phyloP scores from a whole-genome alignment of 257 asterid genomes.

The Nicotiana undulata region DNA sequence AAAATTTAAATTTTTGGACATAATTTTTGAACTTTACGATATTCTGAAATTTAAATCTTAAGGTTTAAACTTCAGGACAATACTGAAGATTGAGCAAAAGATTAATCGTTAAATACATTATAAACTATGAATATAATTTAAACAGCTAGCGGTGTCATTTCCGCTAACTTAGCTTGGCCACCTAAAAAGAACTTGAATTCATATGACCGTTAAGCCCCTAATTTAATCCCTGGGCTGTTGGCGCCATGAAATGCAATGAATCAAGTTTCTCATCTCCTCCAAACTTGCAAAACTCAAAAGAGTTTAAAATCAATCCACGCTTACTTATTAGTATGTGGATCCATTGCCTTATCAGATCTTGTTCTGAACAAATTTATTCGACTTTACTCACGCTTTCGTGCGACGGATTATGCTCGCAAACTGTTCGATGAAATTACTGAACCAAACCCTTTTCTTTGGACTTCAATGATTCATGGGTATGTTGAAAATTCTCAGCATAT shows the following conservation, averaged over 20 bases:
- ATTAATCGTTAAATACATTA: too few species aligned
- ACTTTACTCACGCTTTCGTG: not conserved
- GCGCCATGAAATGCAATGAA: conserved; percentile 16
- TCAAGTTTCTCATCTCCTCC: conserved; percentile 7
- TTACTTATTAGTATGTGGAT: not conserved
- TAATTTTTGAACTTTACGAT: too few species aligned
- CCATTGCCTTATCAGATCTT: conserved; percentile 10
- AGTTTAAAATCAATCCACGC: not conserved
- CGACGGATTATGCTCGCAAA: not conserved
- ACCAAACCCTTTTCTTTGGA: conserved; percentile 7
- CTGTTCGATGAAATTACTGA: conserved; percentile 17
- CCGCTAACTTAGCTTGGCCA: too few species aligned
- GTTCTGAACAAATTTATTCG: not conserved
- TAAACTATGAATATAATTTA: too few species aligned
- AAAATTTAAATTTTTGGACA: too few species aligned
- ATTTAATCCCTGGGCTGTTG: not conserved
- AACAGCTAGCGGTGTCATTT: too few species aligned
- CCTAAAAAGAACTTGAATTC: not conserved
- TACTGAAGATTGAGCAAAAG: too few species aligned
- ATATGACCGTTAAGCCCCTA: not conserved
- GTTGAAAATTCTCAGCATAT: conserved; percentile 11
- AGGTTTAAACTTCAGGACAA: too few species aligned
- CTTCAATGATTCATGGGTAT: conserved; percentile 21
- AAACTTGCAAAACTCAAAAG: conserved; percentile 8
- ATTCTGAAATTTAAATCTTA: too few species aligned